Percentiles rank a stretch among this genome's conserved stretches.
Evolutionary conservation across 1,284 basidiomycete genomes (phyloP).

Genomic region (Chalciporus sp.): DNA sequence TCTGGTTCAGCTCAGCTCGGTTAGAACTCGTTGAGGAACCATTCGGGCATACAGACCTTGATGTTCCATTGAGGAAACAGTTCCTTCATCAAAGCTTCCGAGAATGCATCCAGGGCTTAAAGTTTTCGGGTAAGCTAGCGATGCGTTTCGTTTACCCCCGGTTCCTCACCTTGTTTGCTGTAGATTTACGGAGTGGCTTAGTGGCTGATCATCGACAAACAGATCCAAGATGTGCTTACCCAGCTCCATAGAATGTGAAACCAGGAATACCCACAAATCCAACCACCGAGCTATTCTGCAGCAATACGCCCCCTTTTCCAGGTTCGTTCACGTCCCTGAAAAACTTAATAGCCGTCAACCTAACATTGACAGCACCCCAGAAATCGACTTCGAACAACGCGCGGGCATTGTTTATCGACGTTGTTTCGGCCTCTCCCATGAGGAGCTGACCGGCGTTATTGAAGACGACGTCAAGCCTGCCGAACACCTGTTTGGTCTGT

Average conservation of each 20-base stretch:
- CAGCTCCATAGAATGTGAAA: constrained; percentile 13
- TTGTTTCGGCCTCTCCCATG: constrained; percentile 15
- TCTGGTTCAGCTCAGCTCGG: background rate
- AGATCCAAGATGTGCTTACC: background rate
- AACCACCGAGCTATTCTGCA: constrained; percentile 20
- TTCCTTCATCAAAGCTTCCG: constrained; percentile 18
- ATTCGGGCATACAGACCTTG: constrained; percentile 4
- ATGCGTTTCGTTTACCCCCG: too few species aligned
- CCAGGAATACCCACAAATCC: constrained; percentile 8
- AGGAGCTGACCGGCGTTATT: constrained; percentile 22
- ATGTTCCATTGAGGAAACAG: constrained; percentile 23
- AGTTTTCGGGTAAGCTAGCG: too few species aligned
- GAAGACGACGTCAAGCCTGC: constrained; percentile 23
- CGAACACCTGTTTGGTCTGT: constrained; percentile 8
- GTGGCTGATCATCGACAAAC: background rate
- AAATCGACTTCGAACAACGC: constrained; percentile 20
- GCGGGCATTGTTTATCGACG: constrained; percentile 6
- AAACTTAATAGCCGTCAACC: constrained; percentile 10
- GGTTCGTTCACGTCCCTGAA: constrained; percentile 21
- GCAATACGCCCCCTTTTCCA: constrained; percentile 9
- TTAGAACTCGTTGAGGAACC: background rate
- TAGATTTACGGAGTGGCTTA: background rate
- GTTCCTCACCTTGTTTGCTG: constrained; percentile 21
- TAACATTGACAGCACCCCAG: constrained; percentile 13
- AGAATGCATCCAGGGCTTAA: constrained; percentile 18